phyloP scores from a whole-genome alignment of 257 asterid genomes.

The Lycium barbarum region DNA sequence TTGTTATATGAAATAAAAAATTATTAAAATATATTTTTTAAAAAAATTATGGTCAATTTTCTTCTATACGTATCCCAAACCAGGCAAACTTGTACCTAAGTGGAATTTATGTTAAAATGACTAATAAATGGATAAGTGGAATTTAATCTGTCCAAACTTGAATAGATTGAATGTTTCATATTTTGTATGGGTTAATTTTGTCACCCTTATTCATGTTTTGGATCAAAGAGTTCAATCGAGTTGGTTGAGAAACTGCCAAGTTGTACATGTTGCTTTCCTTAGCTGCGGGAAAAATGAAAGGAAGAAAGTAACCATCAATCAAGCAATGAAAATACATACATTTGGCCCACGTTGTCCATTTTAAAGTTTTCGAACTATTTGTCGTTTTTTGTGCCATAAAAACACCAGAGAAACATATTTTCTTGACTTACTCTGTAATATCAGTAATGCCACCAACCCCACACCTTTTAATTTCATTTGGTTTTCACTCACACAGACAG shows the following conservation, averaged over 20 bases:
- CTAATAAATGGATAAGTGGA: neutral
- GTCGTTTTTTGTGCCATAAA: constrained; percentile 27
- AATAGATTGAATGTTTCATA: neutral
- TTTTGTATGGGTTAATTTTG: neutral
- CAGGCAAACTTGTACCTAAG: neutral
- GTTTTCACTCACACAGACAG: neutral
- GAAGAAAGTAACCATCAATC: constrained; percentile 14
- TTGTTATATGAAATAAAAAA: neutral
- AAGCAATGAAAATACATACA: neutral
- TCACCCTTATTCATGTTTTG: neutral
- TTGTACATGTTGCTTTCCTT: neutral
- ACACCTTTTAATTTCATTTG: neutral
- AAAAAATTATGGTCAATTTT: neutral
- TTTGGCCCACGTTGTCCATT: constrained; percentile 29
- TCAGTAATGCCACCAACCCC: neutral
- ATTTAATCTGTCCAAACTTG: neutral
- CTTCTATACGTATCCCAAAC: neutral
- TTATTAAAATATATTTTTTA: too few relatives aligned
- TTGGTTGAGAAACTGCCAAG: neutral
- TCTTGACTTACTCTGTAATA: neutral
- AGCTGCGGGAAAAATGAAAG: neutral
- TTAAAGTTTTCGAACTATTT: neutral
- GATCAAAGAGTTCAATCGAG: neutral
- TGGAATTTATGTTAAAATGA: neutral
- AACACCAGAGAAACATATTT: constrained; percentile 29